Conservation (phyloP, 306 rosid species). For the Abrus pulchellus region DNA sequence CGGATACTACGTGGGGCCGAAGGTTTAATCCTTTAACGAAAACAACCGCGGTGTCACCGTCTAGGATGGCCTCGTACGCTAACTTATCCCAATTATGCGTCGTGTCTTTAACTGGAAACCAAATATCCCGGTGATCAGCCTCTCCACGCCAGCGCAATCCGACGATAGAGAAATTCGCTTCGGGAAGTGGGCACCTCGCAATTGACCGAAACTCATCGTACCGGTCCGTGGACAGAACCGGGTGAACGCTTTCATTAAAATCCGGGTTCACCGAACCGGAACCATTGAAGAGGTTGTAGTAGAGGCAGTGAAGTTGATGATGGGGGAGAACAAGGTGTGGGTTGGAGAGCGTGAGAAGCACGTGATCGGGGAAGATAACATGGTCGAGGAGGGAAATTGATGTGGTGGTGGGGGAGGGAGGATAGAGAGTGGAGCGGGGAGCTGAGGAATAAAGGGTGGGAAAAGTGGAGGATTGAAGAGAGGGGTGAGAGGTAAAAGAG, state of each 20-base stretch:
- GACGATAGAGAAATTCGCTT: conserved; percentile 53
- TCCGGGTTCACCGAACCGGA: conserved; percentile 26
- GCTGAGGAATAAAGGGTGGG: conserved; percentile 45
- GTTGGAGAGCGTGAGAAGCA: conserved; percentile 57
- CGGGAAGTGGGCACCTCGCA: conserved; percentile 74
- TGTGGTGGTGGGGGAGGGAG: conserved; percentile 2
- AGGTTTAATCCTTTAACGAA: conserved; percentile 83
- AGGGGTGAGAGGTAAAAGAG: conserved; percentile 46
- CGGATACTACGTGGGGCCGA: conserved; percentile 68
- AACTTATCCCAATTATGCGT: conserved; percentile 59
- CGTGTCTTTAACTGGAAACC: conserved; percentile 28
- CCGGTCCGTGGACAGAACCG: conserved; percentile 60
- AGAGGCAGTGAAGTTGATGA: conserved; percentile 55
- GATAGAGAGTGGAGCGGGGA: too few relatives aligned
- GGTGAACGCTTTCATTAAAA: conserved; percentile 27
- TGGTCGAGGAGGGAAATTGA: conserved; percentile 51
- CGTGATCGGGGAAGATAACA: conserved; percentile 72
- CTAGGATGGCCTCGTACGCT: conserved; percentile 73
- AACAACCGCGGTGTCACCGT: conserved; percentile 66
- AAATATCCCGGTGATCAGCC: conserved; percentile 29
- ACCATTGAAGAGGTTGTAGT: conserved; percentile 39
- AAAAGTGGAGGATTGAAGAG: conserved; percentile 55
- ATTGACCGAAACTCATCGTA: conserved; percentile 65
- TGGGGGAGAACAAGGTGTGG: neutral
- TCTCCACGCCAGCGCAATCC: conserved; percentile 55